These are phyloP conservation scores for Candida xyloterini DNA, from an alignment of 805 yeast genomes.

Conservation along the genomic window DNA sequence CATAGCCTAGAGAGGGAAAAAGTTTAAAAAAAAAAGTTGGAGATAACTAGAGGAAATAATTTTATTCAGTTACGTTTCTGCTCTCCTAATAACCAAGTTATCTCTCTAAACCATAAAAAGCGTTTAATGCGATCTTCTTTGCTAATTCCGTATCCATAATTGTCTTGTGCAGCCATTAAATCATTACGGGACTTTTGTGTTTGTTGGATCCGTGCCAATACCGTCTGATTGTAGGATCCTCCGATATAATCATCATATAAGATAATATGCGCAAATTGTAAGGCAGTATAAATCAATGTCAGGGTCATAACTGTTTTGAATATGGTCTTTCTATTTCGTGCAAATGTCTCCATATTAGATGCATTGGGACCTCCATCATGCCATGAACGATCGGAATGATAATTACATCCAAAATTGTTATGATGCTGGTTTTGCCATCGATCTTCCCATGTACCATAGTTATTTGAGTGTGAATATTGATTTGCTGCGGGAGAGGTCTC, in stretches of 20 bases:
- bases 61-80: slow-evolving; percentile 3
- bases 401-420: slow-evolving; percentile 26
- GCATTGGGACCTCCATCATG: slow-evolving; percentile 24
- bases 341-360: slow-evolving; percentile 26
- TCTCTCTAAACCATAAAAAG: slow-evolving; percentile 52
- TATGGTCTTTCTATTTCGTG: slow-evolving; percentile 29
- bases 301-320: slow-evolving; percentile 27
- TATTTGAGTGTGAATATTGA: slow-evolving; percentile 11
- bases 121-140: slow-evolving; percentile 52
- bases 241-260: slow-evolving; percentile 33
- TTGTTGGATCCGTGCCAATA: slow-evolving; percentile 22
- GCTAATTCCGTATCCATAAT: slow-evolving; percentile 50
- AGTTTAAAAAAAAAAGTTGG: background rate
- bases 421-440: slow-evolving; percentile 14
- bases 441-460: slow-evolving; percentile 33
- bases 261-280: slow-evolving; percentile 32
- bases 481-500: slow-evolving; percentile 18
- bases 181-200: slow-evolving; percentile 42
- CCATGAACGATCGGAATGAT: slow-evolving; percentile 28
- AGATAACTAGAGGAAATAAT: background rate
- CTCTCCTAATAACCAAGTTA: slow-evolving; percentile 25
- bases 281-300: slow-evolving; percentile 25
- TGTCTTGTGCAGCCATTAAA: slow-evolving; percentile 41
- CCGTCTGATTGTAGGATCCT: slow-evolving; percentile 24
- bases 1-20: slow-evolving; percentile 42